Evolutionary conservation across 2,329 filamentous ascomycete genomes (phyloP), one percentile per base, ranked within the genome.

Genomic region (Ramichloridium luteum): DNA sequence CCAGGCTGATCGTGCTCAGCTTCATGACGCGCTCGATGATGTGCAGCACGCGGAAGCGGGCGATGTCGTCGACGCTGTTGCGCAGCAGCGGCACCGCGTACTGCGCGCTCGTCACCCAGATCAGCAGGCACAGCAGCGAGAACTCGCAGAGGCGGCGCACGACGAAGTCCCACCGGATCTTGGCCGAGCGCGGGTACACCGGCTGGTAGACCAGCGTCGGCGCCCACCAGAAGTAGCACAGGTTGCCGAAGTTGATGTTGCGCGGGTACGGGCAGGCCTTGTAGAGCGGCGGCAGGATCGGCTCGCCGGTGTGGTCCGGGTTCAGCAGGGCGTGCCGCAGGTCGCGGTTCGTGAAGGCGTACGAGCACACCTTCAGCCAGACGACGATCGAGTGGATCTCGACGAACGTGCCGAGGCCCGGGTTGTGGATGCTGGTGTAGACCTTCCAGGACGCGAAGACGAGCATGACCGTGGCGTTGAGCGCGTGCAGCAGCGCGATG

Each of bases 141-240:
- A 83, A 71, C 58, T 98, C 90, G 28, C 70, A 71, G 27, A 88
- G 54, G 11, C 90, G 74, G 60, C 93, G 94, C 36, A 72, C 62
- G 23, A 96, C 83, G 53, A 93, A 98, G 3, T 72, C 55, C 85
- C 86, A 94, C 40, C 90, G 72, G 45, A 94, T 82, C 35, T 69
- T 72, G 6, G 74, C 64, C 4, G 82, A 85, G 26, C 86, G 80
- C 13, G 90, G 90, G 55, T 98, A 98, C 10, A 90, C 84, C 1
- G 90, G 90, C 61, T 98, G 90, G 56, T 98, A 98, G 27, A 96
- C 80, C 31, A 98, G 68, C 0, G 90, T 98, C 0, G 90, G 90
- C 0, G 88, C 90, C 77, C 86, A 88, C 88, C 90, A 96, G 57
- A 98, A 98, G 60, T 96, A 98, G 36, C 73, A 74, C 15, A 98